Percentiles rank a stretch among this genome's conserved stretches.
Evolutionary conservation across 169 alveolate species (phyloP).

Genomic region (Neospora caninum): DNA sequence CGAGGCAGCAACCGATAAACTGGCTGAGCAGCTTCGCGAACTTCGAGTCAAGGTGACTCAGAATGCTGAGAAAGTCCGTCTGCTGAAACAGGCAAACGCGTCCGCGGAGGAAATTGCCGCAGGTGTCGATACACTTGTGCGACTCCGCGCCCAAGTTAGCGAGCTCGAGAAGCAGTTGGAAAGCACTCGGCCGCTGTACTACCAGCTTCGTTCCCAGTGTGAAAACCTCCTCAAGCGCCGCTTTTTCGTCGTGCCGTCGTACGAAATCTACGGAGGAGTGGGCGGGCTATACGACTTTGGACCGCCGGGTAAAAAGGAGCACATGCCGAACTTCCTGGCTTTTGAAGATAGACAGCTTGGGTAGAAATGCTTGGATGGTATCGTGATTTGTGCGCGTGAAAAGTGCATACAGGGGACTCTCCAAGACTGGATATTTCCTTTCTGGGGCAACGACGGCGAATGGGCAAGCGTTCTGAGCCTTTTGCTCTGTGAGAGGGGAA

Average conservation of each 20-base stretch:
- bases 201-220: conserved; percentile 28
- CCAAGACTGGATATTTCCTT: too few species aligned
- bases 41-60: conserved; percentile 28
- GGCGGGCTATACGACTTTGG: conserved; percentile 85
- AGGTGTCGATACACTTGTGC: not conserved
- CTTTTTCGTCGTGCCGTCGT: conserved; percentile 88
- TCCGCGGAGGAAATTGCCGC: conserved; percentile 16
- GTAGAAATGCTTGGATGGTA: too few species aligned
- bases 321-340: too few species aligned
- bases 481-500: too few species aligned
- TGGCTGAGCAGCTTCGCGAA: conserved; percentile 13
- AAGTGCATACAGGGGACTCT: too few species aligned
- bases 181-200: conserved; percentile 16
- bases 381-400: too few species aligned
- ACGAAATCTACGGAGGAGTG: conserved; percentile 92
- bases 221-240: conserved; percentile 88
- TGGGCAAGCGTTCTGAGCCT: too few species aligned
- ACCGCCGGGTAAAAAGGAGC: conserved; percentile 35
- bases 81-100: conserved; percentile 38
- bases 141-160: conserved; percentile 19
- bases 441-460: too few species aligned
- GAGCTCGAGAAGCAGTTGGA: conserved; percentile 37
- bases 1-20: not conserved
- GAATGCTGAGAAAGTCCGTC: conserved; percentile 29
- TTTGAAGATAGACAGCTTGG: too few species aligned